Evolutionary conservation across 2,329 filamentous ascomycete species (phyloP), one percentile per base, ranked within the genome.

Genomic region (Fusarium sacchari): DNA sequence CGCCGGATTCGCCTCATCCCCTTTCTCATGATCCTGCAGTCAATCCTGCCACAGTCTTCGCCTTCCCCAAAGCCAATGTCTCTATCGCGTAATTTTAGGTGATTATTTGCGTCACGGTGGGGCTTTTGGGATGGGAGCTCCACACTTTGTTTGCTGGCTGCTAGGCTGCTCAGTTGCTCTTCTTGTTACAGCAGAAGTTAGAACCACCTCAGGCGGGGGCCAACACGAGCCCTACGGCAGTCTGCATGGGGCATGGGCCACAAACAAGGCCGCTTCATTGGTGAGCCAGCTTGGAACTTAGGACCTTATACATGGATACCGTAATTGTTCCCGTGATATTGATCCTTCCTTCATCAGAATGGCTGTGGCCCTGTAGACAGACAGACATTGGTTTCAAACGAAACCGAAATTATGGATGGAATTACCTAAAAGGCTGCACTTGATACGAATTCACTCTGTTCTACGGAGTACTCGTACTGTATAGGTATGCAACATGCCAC

Each of bases 51-150:
- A 22, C 40, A 32, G 42, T 32, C 36, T 43, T 56, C 24, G 37
- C 37, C 37, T 44, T 57, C 36, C 15, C 36, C 20, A 39, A 22
- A 34, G 26, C 53, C 53, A 42, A 50, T 34, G 47, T 26, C 28
- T 26, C 43, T 50, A 71, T 71, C 63, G 46, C 72, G 73, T 74
- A 75, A 76, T 74, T 44, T n/a, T 40, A 28, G 64, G 47, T 57
- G 47, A 37, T n/a, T 56, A 40, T 42, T 66, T 76, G 73, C 73
- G 73, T 75, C 73, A 75, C 70, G 46, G 64, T 72, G 73, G 73
- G 39, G 49, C 43, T 26, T 40, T 44, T 22, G 20, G 15, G 32
- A 36, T 28, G n/a, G 5, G 30, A 34, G 57, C 44, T n/a, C 67
- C 67, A 65, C 42, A 49, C 26, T 56, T 71, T 69, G 58, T 53